phyloP scores from a whole-genome alignment of 2,329 filamentous ascomycete genomes.

The Neoscytalidium dimidiatum region DNA sequence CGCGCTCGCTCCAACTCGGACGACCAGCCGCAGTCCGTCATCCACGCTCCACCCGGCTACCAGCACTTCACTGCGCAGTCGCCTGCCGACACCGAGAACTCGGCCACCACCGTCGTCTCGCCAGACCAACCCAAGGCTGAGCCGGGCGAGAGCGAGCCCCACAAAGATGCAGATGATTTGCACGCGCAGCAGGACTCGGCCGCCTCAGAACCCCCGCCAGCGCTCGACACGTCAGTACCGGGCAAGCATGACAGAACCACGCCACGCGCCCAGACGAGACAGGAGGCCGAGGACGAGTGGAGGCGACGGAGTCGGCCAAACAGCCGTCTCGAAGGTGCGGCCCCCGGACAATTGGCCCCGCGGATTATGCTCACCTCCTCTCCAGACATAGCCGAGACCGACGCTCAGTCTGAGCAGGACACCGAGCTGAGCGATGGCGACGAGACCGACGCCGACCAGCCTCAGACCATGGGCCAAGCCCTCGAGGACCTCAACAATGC shows the following conservation, averaged over 20 bases:
- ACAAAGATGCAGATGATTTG: background rate
- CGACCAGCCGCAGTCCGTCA: slow-evolving; percentile 85
- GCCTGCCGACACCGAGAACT: slow-evolving; percentile 24
- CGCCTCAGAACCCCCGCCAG: slow-evolving; percentile 32
- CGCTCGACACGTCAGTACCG: slow-evolving; percentile 73
- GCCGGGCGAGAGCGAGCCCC: background rate
- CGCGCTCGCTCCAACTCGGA: slow-evolving; percentile 57
- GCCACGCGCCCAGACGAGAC: slow-evolving; percentile 78
- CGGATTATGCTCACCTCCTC: slow-evolving; percentile 4
- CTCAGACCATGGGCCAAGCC: slow-evolving; percentile 50
- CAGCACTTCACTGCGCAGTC: slow-evolving; percentile 60
- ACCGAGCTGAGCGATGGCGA: slow-evolving; percentile 13
- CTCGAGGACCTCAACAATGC: slow-evolving; percentile 60
- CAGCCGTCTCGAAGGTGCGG: slow-evolving; percentile 73
- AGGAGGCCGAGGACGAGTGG: slow-evolving; percentile 67
- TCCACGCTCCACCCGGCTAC: slow-evolving; percentile 85
- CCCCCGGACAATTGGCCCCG: background rate
- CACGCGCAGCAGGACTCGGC: background rate
- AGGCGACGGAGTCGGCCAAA: slow-evolving; percentile 60
- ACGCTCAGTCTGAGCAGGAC: slow-evolving; percentile 26
- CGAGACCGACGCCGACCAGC: slow-evolving; percentile 31
- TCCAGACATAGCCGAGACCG: slow-evolving; percentile 48
- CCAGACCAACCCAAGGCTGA: slow-evolving; percentile 4
- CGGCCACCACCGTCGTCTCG: slow-evolving; percentile 38
- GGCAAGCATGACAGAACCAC: slow-evolving; percentile 70